These are phyloP conservation scores for Ganoderma leucocontextum DNA, from an alignment of 1,284 basidiomycete genomes.

Conservation along the genomic window DNA sequence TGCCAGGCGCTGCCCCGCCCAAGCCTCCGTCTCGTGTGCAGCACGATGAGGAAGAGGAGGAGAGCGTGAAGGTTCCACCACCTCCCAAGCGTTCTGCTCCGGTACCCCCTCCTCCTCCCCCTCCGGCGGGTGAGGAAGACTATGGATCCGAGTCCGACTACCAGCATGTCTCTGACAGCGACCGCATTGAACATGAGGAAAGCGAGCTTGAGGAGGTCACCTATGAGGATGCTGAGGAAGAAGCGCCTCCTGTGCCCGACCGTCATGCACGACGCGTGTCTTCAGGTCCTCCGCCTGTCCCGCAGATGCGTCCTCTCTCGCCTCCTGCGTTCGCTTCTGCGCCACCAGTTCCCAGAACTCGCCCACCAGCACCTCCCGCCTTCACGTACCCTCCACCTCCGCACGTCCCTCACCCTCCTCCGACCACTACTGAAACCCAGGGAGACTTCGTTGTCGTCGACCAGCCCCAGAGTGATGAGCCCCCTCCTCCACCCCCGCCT, in stretches of 20 bases:
- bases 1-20: constrained; percentile 48
- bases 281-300: constrained; percentile 34
- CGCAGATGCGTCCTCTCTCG: constrained; percentile 28
- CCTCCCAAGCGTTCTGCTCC: constrained; percentile 33
- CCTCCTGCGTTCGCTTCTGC: constrained; percentile 29
- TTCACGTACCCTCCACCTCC: constrained; percentile 36
- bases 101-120: constrained; percentile 39
- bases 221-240: constrained; percentile 60
- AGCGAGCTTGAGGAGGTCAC: constrained; percentile 72
- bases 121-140: constrained; percentile 49
- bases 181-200: constrained; percentile 70
- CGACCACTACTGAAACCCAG: constrained; percentile 51
- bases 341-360: constrained; percentile 25
- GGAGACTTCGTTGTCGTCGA: constrained; percentile 37
- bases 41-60: constrained; percentile 30
- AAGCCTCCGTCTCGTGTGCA: constrained; percentile 27
- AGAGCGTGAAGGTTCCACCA: constrained; percentile 26
- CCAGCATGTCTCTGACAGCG: constrained; percentile 61
- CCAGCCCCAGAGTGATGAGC: constrained; percentile 38
- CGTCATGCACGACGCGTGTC: constrained; percentile 44
- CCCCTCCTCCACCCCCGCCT: constrained; percentile 56
- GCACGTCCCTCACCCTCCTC: constrained; percentile 42
- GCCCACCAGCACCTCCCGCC: constrained; percentile 27
- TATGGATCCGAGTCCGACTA: constrained; percentile 51
- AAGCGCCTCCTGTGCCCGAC: constrained; percentile 52